A percentile compares a stretch with the other conserved stretches of the same genome.
Conservation (phyloP, 1,284 basidiomycete species). For the Pyrrhoderma noxium region DNA sequence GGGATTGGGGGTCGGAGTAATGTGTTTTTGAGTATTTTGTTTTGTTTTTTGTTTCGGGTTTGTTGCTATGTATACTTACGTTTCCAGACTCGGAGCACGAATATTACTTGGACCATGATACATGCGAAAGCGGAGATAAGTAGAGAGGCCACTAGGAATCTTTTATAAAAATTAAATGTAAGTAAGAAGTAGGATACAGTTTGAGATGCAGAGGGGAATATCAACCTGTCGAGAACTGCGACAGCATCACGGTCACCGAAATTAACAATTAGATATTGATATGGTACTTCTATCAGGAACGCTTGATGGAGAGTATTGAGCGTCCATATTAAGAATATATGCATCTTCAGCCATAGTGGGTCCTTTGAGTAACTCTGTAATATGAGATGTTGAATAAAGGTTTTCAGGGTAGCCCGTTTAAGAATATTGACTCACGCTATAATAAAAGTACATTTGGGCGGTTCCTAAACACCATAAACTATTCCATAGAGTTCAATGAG, state of each 20-base stretch:
- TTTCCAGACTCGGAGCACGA: slow-evolving; percentile 5
- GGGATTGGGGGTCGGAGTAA: too few species aligned
- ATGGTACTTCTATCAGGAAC: slow-evolving; percentile 4
- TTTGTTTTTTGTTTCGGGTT: too few species aligned
- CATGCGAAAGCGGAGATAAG: slow-evolving; percentile 6
- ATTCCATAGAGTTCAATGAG: not conserved
- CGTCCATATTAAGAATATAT: slow-evolving; percentile 10
- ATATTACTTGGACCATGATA: slow-evolving; percentile 8
- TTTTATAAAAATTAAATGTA: not conserved
- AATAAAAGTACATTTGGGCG: slow-evolving; percentile 16
- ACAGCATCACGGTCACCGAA: slow-evolving; percentile 2
- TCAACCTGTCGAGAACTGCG: slow-evolving; percentile 2
- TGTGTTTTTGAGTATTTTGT: too few species aligned
- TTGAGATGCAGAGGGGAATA: not conserved
- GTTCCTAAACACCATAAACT: slow-evolving; percentile 16
- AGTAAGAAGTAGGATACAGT: not conserved
- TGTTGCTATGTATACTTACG: too few species aligned
- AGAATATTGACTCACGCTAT: slow-evolving; percentile 1
- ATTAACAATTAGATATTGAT: slow-evolving; percentile 10
- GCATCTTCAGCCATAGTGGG: slow-evolving; percentile 4
- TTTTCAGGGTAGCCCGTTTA: too few species aligned
- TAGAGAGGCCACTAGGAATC: not conserved
- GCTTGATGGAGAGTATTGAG: slow-evolving; percentile 15
- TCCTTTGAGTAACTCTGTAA: slow-evolving; percentile 10
- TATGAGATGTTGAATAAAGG: not conserved